Base-by-base conservation (phyloP, 2,329 filamentous ascomycete genomes). In the Xylariaceae sp. region DNA sequence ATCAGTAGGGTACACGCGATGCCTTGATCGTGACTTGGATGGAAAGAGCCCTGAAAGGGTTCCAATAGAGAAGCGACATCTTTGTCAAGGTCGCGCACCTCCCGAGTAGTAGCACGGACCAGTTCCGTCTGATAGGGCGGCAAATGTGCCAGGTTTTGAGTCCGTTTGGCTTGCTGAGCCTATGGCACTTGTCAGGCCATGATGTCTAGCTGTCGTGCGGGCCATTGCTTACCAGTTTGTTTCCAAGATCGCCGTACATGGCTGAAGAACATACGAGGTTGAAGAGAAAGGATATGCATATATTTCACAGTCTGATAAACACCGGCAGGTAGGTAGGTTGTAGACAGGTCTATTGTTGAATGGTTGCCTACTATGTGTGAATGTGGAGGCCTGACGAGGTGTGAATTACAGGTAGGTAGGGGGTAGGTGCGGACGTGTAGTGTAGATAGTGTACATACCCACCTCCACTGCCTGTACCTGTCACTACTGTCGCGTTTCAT, bases 81-180 rank as follows among this genome's bases (percentile, higher is more conserved):
- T 69, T 88, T 89, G 71, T 97, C 88, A 6, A 99, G 80, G 64
- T 97, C 92, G 64, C 91, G 88, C 27, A 96, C 91, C 78, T 99
- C 94, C 65, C 91, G 87, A 2, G 90, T 88, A 47, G 95, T 87
- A 26, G 84, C 83, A 54, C 91, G 91, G 52, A 97, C 89, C 44
- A 95, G 81, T 68, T 97, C 94, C 31, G 91, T 87, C 72, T 95
- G 91, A 70, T 97, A 97, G 3, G 91, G 86, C 0, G 94, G 94
- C 2, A 99, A 81, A 69, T 95, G 85, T 34, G 85, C 76, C 53
- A 99, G 83, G 61, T 89, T 87, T 72, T 94, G 90, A 19, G 89
- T 95, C 69, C 94, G 85, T 79, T 97, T 97, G 70, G 94, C 94
- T 77, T 97, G 89, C 77, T 92, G 88, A 64, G 95, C 91, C 89